Percentiles rank a stretch among this genome's conserved stretches.
Conservation (phyloP, 495 filamentous ascomycete genomes). For the Xylaria cubensis region DNA sequence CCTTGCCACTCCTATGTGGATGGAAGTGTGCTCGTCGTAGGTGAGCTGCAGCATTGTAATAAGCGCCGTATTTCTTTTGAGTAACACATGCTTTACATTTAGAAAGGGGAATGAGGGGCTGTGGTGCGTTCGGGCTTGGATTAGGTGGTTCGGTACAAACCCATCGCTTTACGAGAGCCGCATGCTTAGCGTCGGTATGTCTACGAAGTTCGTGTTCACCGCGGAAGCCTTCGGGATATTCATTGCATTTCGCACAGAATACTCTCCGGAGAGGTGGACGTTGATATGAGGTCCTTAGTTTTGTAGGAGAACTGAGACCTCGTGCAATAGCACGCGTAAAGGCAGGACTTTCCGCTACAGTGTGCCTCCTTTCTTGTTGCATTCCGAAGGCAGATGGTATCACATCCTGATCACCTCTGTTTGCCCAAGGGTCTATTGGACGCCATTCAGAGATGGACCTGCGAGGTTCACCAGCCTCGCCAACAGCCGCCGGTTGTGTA, state of each 20-base stretch:
- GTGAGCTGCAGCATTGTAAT: conserved; percentile 97
- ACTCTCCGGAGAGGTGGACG: conserved; percentile 81
- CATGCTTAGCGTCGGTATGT: conserved; percentile 84
- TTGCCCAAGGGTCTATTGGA: conserved; percentile 49
- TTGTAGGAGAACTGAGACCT: conserved; percentile 54
- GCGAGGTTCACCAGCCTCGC: conserved; percentile 41
- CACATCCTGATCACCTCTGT: conserved; percentile 35
- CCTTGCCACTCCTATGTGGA: conserved; percentile 79
- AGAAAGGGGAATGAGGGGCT: conserved; percentile 70
- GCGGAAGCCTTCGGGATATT: conserved; percentile 87
- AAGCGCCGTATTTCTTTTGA: conserved; percentile 86
- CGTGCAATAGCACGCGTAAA: conserved; percentile 46
- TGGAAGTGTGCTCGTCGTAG: conserved; percentile 88
- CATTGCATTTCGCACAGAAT: conserved; percentile 76
- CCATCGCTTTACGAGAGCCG: conserved; percentile 75
- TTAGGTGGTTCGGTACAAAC: conserved; percentile 64
- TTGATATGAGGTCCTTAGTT: conserved; percentile 73
- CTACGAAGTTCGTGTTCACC: conserved; percentile 92
- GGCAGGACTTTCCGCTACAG: conserved; percentile 54
- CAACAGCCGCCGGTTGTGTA: conserved; percentile 43
- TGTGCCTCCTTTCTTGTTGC: conserved; percentile 53
- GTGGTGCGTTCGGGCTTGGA: conserved; percentile 48
- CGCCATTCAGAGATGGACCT: conserved; percentile 53
- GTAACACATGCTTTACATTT: conserved; percentile 89
- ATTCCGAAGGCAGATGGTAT: conserved; percentile 41